Base-by-base conservation (phyloP, 2,329 filamentous ascomycete genomes). In the Tolypocladium endophyticum region DNA sequence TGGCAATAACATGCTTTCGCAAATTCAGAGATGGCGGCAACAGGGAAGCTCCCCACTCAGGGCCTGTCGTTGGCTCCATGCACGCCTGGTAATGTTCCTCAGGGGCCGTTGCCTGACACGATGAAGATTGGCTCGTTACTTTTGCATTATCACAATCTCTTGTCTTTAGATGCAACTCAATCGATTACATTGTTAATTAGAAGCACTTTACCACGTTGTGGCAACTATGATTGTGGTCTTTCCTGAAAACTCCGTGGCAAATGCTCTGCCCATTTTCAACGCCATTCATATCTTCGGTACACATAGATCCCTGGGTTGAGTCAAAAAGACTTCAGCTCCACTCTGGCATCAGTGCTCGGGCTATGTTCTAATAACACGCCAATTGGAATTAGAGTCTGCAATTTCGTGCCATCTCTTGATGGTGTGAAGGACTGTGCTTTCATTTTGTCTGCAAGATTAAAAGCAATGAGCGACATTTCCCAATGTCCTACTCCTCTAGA, bases 21-120 rank as follows among this genome's bases (percentile, higher is more conserved):
- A 20, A n/a, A n/a, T 8, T n/a, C 7, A 8, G 38, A 8, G 6
- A 43, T 20, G 20, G 39, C 20, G 7, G 20, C 6, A n/a, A n/a
- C 18, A n/a, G 1, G n/a, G 2, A n/a, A 9, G 3, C 18, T n/a
- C 18, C 7, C 39, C 39, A 41, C 18, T 79, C 47, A 94, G 69
- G 84, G 83, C 71, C 85, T 83, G 38, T 82, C 88, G 43, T 83
- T 79, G n/a, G 92, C 80, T 38, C 89, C 89, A 12, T 85, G n/a
- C n/a, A n/a, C n/a, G n/a, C n/a, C n/a, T n/a, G n/a, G n/a, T n/a
- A n/a, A n/a, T n/a, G n/a, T n/a, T n/a, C n/a, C n/a, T n/a, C n/a
- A n/a, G n/a, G 7, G 1, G 39, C 20, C 7, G 6, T n/a, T 23
- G 9, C 9, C 41, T 23, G n/a, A 18, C 41, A 43, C 41, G 41